Base-by-base conservation (phyloP, 495 filamentous ascomycete genomes). In the Cetradonia linearis region DNA sequence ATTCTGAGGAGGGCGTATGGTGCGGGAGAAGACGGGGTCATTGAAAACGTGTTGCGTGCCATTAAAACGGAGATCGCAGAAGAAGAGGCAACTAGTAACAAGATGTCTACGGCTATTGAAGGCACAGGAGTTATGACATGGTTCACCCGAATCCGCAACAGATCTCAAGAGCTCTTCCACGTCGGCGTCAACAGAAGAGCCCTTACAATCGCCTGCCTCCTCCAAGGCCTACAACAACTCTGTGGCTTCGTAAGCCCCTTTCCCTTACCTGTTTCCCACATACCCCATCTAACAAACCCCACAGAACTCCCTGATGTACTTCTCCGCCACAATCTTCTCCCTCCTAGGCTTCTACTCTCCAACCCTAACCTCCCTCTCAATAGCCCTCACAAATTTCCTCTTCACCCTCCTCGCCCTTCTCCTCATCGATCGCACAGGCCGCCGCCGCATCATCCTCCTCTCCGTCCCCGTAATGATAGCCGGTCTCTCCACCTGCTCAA, bases 231-330 rank as follows among this genome's bases (percentile, higher is more conserved):
- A n/a, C 91, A 96, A 70, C 91, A 96, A 66, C 77, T 94, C 18
- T 93, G 86, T 63, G 91, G 91, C 8, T 96, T 95, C 70, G 83
- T 86, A 70, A 72, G 82, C 56, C 20, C 28, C 50, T 1, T 40
- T 6, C 14, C 54, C 13, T 8, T 8, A 10, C 49, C 7, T 34
- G 20, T 16, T 28, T 28, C 11, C 53, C 57, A 20, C 33, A 13
- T 6, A 47, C 25, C 30, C 33, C 58, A 31, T 48, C 34, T 54
- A 6, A 28, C 60, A 30, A 60, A 30, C 36, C 27, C 40, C 20
- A 49, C 65, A 86, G 82, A 95, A 95, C 72, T 86, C 86, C 50
- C 78, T 96, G 14, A 96, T 96, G 91, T 96, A 96, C 70, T 96
- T 91, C 70, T 91, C 89, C 8, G 88, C 89, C 5, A 95, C 90